Percentiles rank a stretch among this genome's conserved stretches.
Conservation (phyloP, 495 filamentous ascomycete genomes). For the Penicillium dipodomyicola region DNA sequence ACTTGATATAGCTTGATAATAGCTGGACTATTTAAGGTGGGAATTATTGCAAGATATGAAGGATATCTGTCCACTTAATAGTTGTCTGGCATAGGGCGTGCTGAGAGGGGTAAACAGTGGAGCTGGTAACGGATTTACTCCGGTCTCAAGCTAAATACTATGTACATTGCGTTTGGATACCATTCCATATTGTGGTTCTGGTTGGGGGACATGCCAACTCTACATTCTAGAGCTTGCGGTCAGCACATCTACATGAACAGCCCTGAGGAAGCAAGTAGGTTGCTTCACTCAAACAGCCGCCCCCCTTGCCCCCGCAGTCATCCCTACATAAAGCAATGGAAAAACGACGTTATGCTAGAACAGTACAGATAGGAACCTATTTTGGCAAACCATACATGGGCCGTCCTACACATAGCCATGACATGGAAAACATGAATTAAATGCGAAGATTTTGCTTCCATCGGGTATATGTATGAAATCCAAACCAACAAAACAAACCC, state of each 20-base stretch:
- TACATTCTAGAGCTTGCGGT: not conserved
- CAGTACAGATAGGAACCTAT: not conserved
- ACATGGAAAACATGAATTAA: conserved; percentile 11
- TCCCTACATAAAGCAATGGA: not conserved
- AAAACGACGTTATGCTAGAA: not conserved
- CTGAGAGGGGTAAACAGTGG: conserved; percentile 9
- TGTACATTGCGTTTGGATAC: not conserved
- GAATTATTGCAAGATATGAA: not conserved
- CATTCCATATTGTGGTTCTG: not conserved
- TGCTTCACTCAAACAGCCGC: not conserved
- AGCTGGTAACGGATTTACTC: conserved; percentile 1
- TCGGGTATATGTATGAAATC: conserved; percentile 32
- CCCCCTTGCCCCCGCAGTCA: no score
- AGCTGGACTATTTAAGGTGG: not conserved
- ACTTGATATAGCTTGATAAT: not conserved
- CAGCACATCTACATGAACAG: not conserved
- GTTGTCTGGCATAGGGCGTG: not conserved
- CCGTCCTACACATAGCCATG: not conserved
- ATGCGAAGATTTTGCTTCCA: conserved; percentile 22
- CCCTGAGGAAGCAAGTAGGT: not conserved
- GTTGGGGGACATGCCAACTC: not conserved
- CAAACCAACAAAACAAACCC: conserved; percentile 14
- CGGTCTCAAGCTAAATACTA: not conserved
- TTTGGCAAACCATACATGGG: not conserved
- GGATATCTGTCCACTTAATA: conserved; percentile 9